Evolutionary conservation across 345 rosid genomes (phyloP).

Genomic region (Gossypium longicalyx): DNA sequence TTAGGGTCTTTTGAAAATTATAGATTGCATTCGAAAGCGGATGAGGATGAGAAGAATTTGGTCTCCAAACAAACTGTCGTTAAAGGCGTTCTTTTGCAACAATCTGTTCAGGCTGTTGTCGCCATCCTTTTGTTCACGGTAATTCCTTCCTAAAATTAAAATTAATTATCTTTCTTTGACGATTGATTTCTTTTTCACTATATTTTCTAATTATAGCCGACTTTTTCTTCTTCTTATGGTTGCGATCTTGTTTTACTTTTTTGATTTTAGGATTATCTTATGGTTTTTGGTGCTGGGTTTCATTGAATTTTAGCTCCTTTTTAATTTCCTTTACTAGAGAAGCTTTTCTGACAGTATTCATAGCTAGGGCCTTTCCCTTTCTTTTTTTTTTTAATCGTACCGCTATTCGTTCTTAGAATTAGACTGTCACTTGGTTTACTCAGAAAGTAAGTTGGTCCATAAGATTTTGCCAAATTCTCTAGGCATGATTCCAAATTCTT

Average conservation of each 20-base stretch:
- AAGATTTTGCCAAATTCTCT: not conserved
- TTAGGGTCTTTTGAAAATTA: constrained; percentile 55
- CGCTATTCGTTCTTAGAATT: too few species aligned
- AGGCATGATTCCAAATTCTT: not conserved
- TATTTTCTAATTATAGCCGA: not conserved
- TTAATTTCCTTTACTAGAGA: not conserved
- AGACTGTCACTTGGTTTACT: not conserved
- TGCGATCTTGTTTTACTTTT: not conserved
- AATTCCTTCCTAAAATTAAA: not conserved
- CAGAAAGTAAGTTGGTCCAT: not conserved
- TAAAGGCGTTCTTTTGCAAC: constrained; percentile 81
- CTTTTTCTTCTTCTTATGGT: not conserved
- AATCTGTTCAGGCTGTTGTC: constrained; percentile 69
- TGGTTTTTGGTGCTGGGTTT: not conserved
- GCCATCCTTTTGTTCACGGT: constrained; percentile 76
- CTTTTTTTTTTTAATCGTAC: not conserved
- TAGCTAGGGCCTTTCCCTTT: too few species aligned
- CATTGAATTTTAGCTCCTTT: not conserved
- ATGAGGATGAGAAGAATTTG: constrained; percentile 75
- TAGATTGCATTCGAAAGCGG: constrained; percentile 67
- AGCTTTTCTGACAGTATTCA: not conserved
- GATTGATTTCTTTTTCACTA: not conserved
- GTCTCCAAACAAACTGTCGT: constrained; percentile 66
- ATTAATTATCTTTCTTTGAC: not conserved
- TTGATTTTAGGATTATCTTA: not conserved